Percentiles rank a stretch among this genome's conserved stretches.
Evolutionary conservation across 1,284 basidiomycete genomes (phyloP).

Genomic region (Coriolopsis trogii): DNA sequence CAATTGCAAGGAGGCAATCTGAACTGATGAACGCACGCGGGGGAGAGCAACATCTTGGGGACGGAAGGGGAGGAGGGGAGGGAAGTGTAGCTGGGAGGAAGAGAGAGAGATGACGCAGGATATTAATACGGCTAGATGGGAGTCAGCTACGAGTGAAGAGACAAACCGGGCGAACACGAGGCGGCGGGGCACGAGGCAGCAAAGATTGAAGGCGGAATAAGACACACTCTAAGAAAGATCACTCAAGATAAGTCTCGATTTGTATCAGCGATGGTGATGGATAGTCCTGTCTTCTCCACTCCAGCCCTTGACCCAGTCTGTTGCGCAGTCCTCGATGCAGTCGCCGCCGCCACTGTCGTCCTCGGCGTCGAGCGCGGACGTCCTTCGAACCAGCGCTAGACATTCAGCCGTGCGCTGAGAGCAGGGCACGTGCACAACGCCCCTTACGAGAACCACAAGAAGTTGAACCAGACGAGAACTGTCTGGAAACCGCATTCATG

Average conservation of each 20-base stretch:
- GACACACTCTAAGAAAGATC: conserved; percentile 10
- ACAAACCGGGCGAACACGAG: conserved; percentile 31
- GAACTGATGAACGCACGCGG: conserved; percentile 61
- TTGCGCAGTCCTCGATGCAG: no score
- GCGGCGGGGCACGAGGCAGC: conserved; percentile 27
- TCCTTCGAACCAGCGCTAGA: not conserved
- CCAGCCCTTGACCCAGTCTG: conserved; percentile 12
- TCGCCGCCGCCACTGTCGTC: conserved; percentile 7
- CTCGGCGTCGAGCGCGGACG: not conserved
- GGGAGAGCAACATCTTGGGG: conserved; percentile 69
- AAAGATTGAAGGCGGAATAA: conserved; percentile 17
- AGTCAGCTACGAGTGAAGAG: conserved; percentile 28
- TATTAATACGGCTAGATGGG: conserved; percentile 12
- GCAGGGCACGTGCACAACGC: no score
- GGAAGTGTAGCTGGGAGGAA: conserved; percentile 15
- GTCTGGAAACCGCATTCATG: no score
- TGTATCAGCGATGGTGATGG: conserved; percentile 23
- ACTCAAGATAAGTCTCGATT: conserved; percentile 21
- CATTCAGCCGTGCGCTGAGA: no score
- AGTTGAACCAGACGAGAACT: no score
- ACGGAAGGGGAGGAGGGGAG: conserved; percentile 2
- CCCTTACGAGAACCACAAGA: no score
- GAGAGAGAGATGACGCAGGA: conserved; percentile 11
- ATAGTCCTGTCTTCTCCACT: conserved; percentile 15
- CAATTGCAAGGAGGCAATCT: conserved; percentile 24